phyloP scores from a whole-genome alignment of 2,329 filamentous ascomycete genomes.

The Eutypa lata region DNA sequence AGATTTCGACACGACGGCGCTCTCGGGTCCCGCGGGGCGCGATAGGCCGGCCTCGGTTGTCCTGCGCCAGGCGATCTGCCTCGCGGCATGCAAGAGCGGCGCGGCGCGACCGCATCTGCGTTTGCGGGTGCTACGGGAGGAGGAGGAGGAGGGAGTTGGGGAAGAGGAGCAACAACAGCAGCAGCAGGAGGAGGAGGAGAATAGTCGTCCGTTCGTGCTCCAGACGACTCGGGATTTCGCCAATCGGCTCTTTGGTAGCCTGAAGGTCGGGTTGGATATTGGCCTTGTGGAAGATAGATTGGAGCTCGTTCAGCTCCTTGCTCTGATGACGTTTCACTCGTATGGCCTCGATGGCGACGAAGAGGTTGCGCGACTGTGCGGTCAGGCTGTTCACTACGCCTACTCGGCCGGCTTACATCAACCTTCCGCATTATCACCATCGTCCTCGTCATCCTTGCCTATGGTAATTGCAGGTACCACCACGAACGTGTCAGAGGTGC shows the following conservation, averaged over 20 bases:
- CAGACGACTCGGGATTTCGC: constrained; percentile 9
- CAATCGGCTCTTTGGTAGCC: constrained; percentile 7
- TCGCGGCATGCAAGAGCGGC: constrained; percentile 5
- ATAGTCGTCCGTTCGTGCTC: background rate
- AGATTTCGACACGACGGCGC: constrained; percentile 2
- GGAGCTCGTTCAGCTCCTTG: constrained; percentile 10
- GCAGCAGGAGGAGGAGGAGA: background rate
- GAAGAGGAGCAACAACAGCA: no score
- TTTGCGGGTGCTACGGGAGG: background rate
- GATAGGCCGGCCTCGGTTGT: constrained; percentile 6
- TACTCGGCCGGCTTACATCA: constrained; percentile 10
- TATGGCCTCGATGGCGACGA: constrained; percentile 10
- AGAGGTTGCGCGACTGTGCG: constrained; percentile 9
- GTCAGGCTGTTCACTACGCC: constrained; percentile 7
- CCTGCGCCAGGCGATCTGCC: constrained; percentile 8
- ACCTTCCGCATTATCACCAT: constrained; percentile 1
- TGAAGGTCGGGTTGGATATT: constrained; percentile 11
- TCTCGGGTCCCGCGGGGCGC: background rate
- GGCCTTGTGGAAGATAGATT: constrained; percentile 11
- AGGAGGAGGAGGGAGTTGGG: no score
- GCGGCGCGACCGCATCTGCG: constrained; percentile 8
- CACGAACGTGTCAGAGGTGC: constrained; percentile 3
- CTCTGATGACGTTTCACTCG: constrained; percentile 10
- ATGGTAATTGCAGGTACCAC: no score
- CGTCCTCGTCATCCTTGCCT: no score